Evolutionary conservation across 441 rosid genomes (phyloP), one percentile per base, ranked within the genome.

Genomic region (Euphorbia celastroides): DNA sequence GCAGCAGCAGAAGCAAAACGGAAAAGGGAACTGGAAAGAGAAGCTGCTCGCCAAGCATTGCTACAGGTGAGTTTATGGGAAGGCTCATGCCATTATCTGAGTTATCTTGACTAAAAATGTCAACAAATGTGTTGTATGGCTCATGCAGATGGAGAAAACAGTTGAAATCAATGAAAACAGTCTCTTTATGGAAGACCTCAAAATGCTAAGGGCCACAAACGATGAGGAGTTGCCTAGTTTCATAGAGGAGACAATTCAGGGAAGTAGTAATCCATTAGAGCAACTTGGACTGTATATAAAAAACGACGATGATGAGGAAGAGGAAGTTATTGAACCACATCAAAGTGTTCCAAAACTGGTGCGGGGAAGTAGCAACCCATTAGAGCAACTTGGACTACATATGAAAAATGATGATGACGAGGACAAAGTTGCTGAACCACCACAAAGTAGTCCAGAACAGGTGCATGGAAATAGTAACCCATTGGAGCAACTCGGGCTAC

Each of bases 11-110:
- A 86, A 74, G 86, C 80, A n/a, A 88, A 77, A 85, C 86, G 82
- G 81, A 84, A 79, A 75, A 84, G 94, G 76, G 93, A 87, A 70
- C 77, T 76, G 59, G 94, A 90, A 78, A 84, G 98, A 81, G 97
- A 93, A 78, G 96, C 92, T 51, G 92, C 96, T 51, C 92, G 98
- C 1, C 93, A 82, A 72, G 92, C 90, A 66, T 80, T 93, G 80
- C 87, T 71, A 71, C 69, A 83, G 88, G 98, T 93, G 70, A 74
- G 56, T 28, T 26, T 32, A 34, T 23, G 19, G 3, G 23, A 8
- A 42, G 12, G 17, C 23, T 57, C 2, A 12, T 8, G 23, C 12
- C 17, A n/a, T n/a, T n/a, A n/a, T n/a, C n/a, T n/a, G n/a, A n/a
- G n/a, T 17, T 31, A 13, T 28, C 42, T 62, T 10, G 26, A 46